Evolutionary conservation across 106 monocot species (phyloP).

Genomic region (Acorus gramineus): DNA sequence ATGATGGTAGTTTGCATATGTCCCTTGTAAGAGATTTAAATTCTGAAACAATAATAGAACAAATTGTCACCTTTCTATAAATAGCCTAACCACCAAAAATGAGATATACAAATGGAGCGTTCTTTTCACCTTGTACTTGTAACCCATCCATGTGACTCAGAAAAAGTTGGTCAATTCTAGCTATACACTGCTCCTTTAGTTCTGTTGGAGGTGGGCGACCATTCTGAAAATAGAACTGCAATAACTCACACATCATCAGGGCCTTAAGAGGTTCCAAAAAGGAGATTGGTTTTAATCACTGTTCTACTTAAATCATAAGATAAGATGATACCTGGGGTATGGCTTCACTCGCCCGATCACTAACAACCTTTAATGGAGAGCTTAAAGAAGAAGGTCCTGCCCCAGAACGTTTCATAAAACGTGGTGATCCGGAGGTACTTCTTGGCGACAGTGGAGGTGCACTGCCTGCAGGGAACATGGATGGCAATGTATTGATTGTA

Average conservation of each 20-base stretch:
- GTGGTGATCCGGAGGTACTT: no score
- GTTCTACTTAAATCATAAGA: no score
- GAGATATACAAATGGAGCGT: neutral
- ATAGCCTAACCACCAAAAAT: neutral
- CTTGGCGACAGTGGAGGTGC: no score
- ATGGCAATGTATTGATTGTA: no score
- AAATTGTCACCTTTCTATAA: no score
- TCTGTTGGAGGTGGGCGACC: conserved; percentile 12
- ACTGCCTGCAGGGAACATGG: no score
- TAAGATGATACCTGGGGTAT: neutral
- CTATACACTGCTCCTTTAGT: conserved; percentile 1
- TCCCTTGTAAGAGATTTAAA: conserved; percentile 5
- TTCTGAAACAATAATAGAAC: neutral
- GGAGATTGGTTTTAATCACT: no score
- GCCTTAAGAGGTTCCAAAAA: neutral
- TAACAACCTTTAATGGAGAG: no score
- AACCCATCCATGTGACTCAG: conserved; percentile 3
- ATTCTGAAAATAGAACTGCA: conserved; percentile 14
- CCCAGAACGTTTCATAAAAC: no score
- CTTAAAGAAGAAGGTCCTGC: no score
- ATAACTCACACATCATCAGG: neutral
- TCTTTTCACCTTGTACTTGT: conserved; percentile 5
- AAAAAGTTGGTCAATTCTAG: conserved; percentile 7
- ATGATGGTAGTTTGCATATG: conserved; percentile 10
- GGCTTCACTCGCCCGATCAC: no score